phyloP scores from a whole-genome alignment of 495 filamentous ascomycete genomes.

The Niebla homalea region DNA sequence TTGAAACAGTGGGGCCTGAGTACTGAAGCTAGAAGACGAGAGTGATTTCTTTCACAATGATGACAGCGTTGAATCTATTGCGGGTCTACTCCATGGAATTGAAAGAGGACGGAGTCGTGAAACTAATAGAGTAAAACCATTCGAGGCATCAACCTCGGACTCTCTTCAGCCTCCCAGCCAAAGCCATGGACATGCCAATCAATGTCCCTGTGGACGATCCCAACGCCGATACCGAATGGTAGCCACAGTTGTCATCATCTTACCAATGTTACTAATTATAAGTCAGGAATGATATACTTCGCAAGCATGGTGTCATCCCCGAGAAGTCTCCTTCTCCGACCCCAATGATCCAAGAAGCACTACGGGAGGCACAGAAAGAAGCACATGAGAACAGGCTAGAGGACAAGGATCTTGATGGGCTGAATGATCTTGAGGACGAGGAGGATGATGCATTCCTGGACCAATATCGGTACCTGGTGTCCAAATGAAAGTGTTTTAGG shows the following conservation, averaged over 20 bases:
- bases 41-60: too few species aligned
- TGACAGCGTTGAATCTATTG: too few species aligned
- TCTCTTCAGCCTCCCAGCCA: too few species aligned
- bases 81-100: too few species aligned
- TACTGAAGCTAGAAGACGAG: too few species aligned
- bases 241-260: constrained; percentile 5
- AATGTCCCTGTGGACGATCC: constrained; percentile 89
- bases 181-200: constrained; percentile 57
- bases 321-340: constrained; percentile 92
- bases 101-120: too few species aligned
- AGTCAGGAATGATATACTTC: constrained; percentile 92
- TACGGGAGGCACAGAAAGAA: constrained; percentile 61
- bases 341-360: constrained; percentile 89
- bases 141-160: too few species aligned
- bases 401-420: constrained; percentile 83
- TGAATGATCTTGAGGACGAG: constrained; percentile 89
- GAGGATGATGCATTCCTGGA: constrained; percentile 86
- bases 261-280: not conserved
- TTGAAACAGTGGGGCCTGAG: too few species aligned
- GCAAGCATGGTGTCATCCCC: constrained; percentile 88
- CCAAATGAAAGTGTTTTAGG: not conserved
- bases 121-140: too few species aligned
- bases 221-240: constrained; percentile 98
- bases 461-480: constrained; percentile 49
- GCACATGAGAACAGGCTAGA: constrained; percentile 86